Evolutionary conservation across 306 rosid genomes (phyloP).

Genomic region (Quercus glauca): DNA sequence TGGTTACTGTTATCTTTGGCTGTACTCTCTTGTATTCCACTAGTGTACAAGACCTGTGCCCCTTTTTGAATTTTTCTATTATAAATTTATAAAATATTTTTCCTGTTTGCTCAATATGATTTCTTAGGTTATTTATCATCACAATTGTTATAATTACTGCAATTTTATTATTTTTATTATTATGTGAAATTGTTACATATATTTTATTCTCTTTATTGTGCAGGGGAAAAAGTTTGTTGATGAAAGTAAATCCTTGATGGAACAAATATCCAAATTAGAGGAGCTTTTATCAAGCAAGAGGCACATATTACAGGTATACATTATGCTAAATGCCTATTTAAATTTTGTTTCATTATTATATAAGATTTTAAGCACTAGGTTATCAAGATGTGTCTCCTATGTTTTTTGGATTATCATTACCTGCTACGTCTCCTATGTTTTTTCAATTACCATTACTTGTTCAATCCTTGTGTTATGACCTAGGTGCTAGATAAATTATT

Average conservation of each 20-base stretch:
- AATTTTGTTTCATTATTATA: not conserved
- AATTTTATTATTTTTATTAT: not conserved
- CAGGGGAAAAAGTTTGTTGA: constrained; percentile 74
- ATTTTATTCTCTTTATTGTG: constrained; percentile 24
- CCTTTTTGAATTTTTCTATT: too few species aligned
- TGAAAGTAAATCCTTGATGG: constrained; percentile 70
- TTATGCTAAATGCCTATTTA: not conserved
- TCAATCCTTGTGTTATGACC: too few species aligned
- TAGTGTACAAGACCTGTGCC: not conserved
- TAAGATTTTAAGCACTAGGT: not conserved
- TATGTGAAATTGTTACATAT: not conserved
- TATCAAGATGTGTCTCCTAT: not conserved
- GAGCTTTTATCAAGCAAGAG: constrained; percentile 79
- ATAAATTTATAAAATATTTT: not conserved
- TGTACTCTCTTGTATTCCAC: not conserved
- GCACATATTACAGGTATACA: constrained; percentile 71
- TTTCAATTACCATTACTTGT: too few species aligned
- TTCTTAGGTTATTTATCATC: not conserved
- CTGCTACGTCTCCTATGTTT: not conserved
- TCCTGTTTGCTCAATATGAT: constrained; percentile 1
- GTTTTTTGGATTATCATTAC: not conserved
- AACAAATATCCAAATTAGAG: constrained; percentile 76
- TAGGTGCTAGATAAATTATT: too few species aligned
- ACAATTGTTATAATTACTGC: not conserved
- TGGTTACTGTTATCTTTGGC: not conserved